phyloP scores from a whole-genome alignment of 352 stramenopile genomes.

The Aphanomyces invadans region DNA sequence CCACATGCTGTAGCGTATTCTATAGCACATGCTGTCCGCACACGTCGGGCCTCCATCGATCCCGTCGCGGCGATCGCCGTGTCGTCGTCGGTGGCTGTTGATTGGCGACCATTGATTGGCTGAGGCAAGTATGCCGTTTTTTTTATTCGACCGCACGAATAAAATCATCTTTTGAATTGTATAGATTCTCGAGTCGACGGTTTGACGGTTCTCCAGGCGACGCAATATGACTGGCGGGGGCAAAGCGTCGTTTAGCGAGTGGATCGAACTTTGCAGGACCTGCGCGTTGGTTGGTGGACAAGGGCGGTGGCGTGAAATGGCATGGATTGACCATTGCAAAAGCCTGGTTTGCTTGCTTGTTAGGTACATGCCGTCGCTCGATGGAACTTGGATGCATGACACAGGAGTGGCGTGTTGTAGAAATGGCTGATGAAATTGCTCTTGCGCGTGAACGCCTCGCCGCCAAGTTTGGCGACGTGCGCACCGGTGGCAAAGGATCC shows the following conservation, averaged over 20 bases:
- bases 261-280: constrained; percentile 6
- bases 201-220: background rate
- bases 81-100: background rate
- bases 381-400: background rate
- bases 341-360: constrained; percentile 25
- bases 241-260: constrained; percentile 1
- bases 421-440: constrained; percentile 86
- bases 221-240: background rate
- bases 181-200: background rate
- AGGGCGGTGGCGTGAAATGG: background rate
- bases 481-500: constrained; percentile 93
- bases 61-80: background rate
- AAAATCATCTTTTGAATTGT: constrained; percentile 18
- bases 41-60: no score
- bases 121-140: background rate
- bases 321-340: constrained; percentile 7
- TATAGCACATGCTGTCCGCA: no score
- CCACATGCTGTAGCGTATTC: no score
- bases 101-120: constrained; percentile 2
- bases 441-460: constrained; percentile 77
- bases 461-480: constrained; percentile 83
- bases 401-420: background rate
- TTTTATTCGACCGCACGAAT: constrained; percentile 7
- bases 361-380: background rate
- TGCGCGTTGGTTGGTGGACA: constrained; percentile 21